phyloP scores from a whole-genome alignment of 805 yeast genomes.

The Priceomyces melissophilus region DNA sequence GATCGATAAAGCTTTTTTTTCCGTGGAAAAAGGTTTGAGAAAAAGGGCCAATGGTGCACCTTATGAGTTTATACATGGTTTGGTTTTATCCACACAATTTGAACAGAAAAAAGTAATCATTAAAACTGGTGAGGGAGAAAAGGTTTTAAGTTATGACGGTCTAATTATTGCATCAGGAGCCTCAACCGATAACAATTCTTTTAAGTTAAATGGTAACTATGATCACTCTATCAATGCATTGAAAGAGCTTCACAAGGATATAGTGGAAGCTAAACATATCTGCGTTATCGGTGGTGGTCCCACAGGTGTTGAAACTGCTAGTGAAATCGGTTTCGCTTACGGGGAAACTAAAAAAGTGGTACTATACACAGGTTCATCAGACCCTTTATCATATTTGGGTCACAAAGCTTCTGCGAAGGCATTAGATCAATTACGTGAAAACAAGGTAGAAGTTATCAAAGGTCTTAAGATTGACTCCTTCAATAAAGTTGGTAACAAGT shows the following conservation, averaged over 20 bases:
- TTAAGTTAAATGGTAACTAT: constrained; percentile 21
- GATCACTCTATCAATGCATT: constrained; percentile 15
- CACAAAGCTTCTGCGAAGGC: constrained; percentile 13
- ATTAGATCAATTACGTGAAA: constrained; percentile 11
- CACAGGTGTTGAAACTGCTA: constrained; percentile 38
- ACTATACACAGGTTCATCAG: constrained; percentile 22
- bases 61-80: constrained; percentile 21
- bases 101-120: constrained; percentile 16
- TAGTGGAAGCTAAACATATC: constrained; percentile 21
- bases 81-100: constrained; percentile 23
- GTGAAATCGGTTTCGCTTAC: constrained; percentile 27
- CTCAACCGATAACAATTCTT: constrained; percentile 15
- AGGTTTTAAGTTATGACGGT: constrained; percentile 22
- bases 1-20: constrained; percentile 14
- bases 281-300: constrained; percentile 41
- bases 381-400: constrained; percentile 14
- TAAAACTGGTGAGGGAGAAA: constrained; percentile 4
- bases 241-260: constrained; percentile 10
- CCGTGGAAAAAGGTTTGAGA: constrained; percentile 16
- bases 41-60: constrained; percentile 12
- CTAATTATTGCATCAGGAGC: constrained; percentile 37
- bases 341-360: constrained; percentile 18
- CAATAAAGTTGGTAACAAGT: constrained; percentile 2
- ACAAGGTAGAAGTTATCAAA: constrained; percentile 24
- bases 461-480: constrained; percentile 8